Evolutionary conservation across 148 eudicot species (phyloP).

Genomic region (Pouteria glomerata): DNA sequence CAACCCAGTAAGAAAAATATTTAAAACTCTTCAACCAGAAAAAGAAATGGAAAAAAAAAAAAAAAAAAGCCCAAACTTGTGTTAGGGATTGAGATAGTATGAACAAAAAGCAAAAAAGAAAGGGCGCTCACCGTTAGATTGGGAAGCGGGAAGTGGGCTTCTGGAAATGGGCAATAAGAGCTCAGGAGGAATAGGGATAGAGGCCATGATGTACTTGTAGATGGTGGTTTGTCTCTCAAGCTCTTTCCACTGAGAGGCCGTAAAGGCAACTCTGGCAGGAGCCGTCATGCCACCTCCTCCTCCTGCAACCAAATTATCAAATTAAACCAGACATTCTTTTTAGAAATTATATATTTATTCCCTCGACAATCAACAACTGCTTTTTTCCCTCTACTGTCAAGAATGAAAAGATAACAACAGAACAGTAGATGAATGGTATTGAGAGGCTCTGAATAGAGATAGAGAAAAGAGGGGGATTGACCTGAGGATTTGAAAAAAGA

Average conservation of each 20-base stretch:
- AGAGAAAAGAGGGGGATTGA: neutral
- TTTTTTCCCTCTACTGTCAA: no score
- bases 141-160: conserved; percentile 19
- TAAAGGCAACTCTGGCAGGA: conserved; percentile 35
- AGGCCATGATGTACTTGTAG: conserved; percentile 70
- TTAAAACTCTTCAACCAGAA: no score
- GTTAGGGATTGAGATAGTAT: no score
- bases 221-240: conserved; percentile 68
- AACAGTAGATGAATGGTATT: no score
- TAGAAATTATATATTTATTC: no score
- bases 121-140: conserved; percentile 26
- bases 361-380: no score
- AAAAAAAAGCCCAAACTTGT: neutral
- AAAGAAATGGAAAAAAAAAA: neutral
- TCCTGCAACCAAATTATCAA: conserved; percentile 17
- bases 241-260: conserved; percentile 66
- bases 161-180: conserved; percentile 42
- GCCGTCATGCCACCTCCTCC: conserved; percentile 14
- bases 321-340: neutral
- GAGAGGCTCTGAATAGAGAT: no score
- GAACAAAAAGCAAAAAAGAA: no score
- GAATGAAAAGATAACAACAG: no score
- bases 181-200: conserved; percentile 64
- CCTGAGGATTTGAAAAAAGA: conserved; percentile 27
- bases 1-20: no score